Evolutionary conservation across 768 basidiomycete genomes (phyloP).

Genomic region (Coprinopsis sp.): DNA sequence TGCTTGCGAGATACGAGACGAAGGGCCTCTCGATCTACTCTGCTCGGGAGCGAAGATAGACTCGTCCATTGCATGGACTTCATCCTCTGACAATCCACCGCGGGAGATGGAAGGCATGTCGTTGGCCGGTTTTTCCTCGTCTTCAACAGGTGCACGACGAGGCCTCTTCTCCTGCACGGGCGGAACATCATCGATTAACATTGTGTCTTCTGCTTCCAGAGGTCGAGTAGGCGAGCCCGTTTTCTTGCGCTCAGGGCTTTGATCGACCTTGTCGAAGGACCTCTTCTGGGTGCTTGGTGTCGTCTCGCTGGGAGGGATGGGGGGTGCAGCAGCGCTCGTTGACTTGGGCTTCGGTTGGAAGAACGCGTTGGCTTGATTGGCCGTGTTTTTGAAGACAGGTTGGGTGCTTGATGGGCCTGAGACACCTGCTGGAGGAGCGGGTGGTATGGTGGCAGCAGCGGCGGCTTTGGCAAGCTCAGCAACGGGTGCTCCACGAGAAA

Average conservation of each 20-base stretch:
- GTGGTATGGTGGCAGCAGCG: constrained; percentile 9
- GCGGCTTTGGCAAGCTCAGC: too few species aligned
- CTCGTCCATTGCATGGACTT: constrained; percentile 17
- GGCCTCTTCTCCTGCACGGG: background rate
- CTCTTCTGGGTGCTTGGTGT: too few species aligned
- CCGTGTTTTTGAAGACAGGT: constrained; percentile 43
- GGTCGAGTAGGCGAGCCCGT: too few species aligned
- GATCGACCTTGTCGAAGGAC: constrained; percentile 22
- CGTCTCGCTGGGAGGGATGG: too few species aligned
- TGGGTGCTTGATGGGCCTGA: constrained; percentile 16
- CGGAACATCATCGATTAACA: background rate
- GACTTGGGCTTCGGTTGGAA: constrained; percentile 46
- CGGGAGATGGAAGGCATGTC: constrained; percentile 12
- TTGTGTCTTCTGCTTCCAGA: background rate
- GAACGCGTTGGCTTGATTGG: constrained; percentile 59
- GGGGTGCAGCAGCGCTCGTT: too few species aligned
- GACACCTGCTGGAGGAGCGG: background rate
- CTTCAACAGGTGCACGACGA: constrained; percentile 13
- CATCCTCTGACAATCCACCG: background rate
- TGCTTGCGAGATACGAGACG: background rate
- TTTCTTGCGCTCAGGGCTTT: background rate
- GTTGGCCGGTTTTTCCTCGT: constrained; percentile 19
- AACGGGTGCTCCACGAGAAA: too few species aligned
- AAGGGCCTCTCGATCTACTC: background rate
- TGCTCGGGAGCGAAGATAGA: constrained; percentile 23